Conservation (phyloP, 352 stramenopile species). For the Pythium brassicae region DNA sequence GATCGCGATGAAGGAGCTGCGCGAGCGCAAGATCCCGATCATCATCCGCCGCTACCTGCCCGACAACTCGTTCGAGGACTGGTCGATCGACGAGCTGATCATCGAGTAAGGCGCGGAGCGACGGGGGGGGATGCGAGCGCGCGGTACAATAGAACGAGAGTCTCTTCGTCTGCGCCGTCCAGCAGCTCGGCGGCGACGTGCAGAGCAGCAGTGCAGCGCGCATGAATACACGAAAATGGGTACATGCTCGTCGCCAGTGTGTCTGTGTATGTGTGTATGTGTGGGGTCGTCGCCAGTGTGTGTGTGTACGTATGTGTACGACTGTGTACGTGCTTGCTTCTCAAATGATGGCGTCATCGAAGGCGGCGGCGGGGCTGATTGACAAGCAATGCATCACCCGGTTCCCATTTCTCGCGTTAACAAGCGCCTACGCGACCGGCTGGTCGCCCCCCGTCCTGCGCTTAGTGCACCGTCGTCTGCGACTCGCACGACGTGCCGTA, state of each 20-base stretch:
- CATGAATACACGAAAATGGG: background rate
- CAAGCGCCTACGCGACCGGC: no score
- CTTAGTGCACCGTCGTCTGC: conserved; percentile 79
- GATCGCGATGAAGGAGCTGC: conserved; percentile 99
- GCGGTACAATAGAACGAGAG: conserved; percentile 8
- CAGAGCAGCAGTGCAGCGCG: no score
- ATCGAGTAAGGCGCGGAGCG: conserved; percentile 88
- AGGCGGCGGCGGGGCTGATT: no score
- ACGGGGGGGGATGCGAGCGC: background rate
- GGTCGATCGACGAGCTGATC: conserved; percentile 99
- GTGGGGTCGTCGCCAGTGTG: background rate
- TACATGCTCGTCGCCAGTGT: background rate
- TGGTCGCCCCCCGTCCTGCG: background rate
- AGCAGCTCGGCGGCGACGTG: no score
- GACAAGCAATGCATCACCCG: no score
- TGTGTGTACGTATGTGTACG: no score
- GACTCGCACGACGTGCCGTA: conserved; percentile 90
- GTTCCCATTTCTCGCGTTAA: no score
- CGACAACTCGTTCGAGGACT: conserved; percentile 99
- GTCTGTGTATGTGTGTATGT: background rate
- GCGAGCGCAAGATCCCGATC: conserved; percentile 99
- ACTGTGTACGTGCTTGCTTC: no score
- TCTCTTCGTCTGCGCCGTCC: background rate
- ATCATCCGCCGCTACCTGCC: conserved; percentile 99
- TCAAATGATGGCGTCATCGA: no score